Evolutionary conservation across 2,329 filamentous ascomycete species (phyloP), one percentile per base, ranked within the genome.

Genomic region (Exutisphaerella laricina): DNA sequence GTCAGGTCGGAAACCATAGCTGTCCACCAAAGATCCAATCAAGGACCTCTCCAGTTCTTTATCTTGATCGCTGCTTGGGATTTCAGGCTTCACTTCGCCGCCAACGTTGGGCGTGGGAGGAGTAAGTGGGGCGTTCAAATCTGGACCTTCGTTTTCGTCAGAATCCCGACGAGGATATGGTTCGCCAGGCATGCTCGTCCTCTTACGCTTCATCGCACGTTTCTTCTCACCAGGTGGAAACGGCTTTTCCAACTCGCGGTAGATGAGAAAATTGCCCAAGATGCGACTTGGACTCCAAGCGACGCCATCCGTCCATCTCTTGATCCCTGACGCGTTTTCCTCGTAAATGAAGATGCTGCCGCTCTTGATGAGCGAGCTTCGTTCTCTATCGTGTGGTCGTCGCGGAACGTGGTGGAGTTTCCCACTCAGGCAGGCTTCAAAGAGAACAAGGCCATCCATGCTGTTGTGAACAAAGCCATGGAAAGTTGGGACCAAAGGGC

Each of bases 281-380:
- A 94, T 90, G 12, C 85, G 82, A 64, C 83, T 94, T 0, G 89
- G 89, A 55, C 86, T 94, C 89, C 89, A 96, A 5, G 84, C 82
- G 8, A 90, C 79, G 10, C 89, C 88, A 55, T 96, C 89, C 0
- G 88, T 95, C 89, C 89, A 96, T 43, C 89, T 77, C 69, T 94
- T 94, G 68, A 95, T 94, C 4, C 88, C 88, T 0, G 88, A 94
- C 0, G 86, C 82, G 48, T 87, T 83, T 63, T 95, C 88, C 59
- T 94, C 88, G 64, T 95, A 96, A 53, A 95, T 86, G 66, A 95
- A 92, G 34, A 95, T 78, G 53, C 84, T 84, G 25, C 89, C 89
- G 54, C 87, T 94, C 53, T 78, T 78, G 60, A 95, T 92, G 39
- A 94, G 77, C 14, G 79, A 74, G 17, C 74, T 72, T 39, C 88